phyloP scores from a whole-genome alignment of 495 filamentous ascomycete genomes.

The Acidiella bohemica region DNA sequence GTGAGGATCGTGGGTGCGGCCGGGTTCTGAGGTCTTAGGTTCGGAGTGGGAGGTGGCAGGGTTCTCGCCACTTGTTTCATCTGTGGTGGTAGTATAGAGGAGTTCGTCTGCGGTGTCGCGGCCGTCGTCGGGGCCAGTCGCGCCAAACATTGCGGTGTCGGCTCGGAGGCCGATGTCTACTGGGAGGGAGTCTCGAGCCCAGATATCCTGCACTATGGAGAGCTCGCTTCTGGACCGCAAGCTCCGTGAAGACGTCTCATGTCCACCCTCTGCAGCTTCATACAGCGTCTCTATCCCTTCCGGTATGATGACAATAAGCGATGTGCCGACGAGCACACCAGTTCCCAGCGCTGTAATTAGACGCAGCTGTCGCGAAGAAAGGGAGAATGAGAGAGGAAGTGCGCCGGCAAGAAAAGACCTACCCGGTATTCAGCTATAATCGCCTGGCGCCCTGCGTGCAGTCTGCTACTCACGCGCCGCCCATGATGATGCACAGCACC shows the following conservation, averaged over 20 bases:
- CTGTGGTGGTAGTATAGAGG: slow-evolving; percentile 17
- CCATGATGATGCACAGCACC: slow-evolving; percentile 80
- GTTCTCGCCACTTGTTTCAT: neutral
- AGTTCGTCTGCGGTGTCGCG: neutral
- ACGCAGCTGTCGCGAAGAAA: slow-evolving; percentile 79
- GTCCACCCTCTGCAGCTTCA: slow-evolving; percentile 37
- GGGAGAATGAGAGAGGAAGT: slow-evolving; percentile 76
- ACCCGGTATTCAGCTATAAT: slow-evolving; percentile 20
- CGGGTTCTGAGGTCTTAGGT: slow-evolving; percentile 8
- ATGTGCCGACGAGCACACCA: slow-evolving; percentile 86
- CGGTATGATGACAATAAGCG: slow-evolving; percentile 92
- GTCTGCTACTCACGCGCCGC: slow-evolving; percentile 58
- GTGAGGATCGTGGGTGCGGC: slow-evolving; percentile 38
- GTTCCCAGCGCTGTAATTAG: slow-evolving; percentile 86
- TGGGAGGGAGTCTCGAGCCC: neutral
- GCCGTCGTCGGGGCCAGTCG: neutral
- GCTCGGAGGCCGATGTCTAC: neutral
- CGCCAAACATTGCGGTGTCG: too few relatives aligned
- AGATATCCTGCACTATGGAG: neutral
- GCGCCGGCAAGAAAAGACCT: slow-evolving; percentile 94
- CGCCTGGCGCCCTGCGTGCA: neutral
- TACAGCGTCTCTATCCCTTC: slow-evolving; percentile 91
- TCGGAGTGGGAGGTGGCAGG: slow-evolving; percentile 7
- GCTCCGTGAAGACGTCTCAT: slow-evolving; percentile 10
- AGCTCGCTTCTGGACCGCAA: neutral